Base-by-base conservation (phyloP, 129 eudicot species). In the Solidago caesia region DNA sequence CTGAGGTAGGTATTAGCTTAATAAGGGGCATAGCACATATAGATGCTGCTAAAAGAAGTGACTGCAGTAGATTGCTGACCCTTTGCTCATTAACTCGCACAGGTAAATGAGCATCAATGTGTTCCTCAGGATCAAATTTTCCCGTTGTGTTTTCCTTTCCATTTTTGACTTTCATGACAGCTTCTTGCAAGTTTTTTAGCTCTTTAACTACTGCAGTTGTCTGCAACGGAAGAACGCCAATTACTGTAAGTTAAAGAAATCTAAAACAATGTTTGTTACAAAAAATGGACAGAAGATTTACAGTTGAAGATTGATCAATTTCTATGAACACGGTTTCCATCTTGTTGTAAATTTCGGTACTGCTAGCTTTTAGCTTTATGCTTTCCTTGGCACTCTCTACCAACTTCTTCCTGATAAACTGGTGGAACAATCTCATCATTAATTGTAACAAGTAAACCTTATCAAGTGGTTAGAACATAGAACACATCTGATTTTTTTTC, bases 51-150 rank as follows among this genome's bases (percentile, higher is more conserved):
- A 91, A 86, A 56, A 91, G 86, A 48, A 85, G 7, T 55, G 97
- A 89, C 74, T 91, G 97, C 21, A 91, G 44, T 11, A 91, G 56
- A 68, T 91, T 91, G 85, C 96, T 91, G 65, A 85, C 82, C 68
- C 96, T 79, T 82, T 91, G 97, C 84, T 91, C 97, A 39, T 87
- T 89, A 12, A 91, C 96, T 53, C 92, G 74, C 9, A 91, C 96
- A 13, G 96, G 97, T 83, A 91, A 80, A 64, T 83, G 82, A 29
- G 76, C 87, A 68, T 89, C 96, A 43, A 91, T 85, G 75, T 78
- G 80, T 74, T 87, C 79, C 12, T 89, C 91, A 3, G 85, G 89
- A 53, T 86, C 80, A 61, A 88, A 82, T 6, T 45, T 70, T 4
- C 55, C 85, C 4, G 46, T 72, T 4, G 33, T 71, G 68, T 72